Evolutionary conservation across 371 early-diverging fungal genomes (phyloP).

Genomic region (Syncephalis fuscata): DNA sequence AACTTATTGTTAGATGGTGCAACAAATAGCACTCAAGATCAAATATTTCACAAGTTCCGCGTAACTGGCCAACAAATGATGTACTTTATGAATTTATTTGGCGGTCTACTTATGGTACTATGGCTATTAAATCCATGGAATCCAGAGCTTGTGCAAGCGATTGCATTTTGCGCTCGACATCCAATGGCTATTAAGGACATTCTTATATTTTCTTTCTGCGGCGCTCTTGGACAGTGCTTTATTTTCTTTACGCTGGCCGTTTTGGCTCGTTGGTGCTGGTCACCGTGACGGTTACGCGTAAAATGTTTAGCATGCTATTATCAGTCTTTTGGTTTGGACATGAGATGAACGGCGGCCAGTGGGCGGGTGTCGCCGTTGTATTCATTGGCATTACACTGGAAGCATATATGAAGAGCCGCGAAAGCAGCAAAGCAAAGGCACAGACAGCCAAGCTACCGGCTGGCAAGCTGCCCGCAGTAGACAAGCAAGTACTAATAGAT

Average conservation of each 20-base stretch:
- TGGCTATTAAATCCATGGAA: slow-evolving; percentile 60
- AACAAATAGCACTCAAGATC: slow-evolving; percentile 96
- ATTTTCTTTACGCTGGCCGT: slow-evolving; percentile 88
- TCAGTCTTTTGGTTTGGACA: slow-evolving; percentile 83
- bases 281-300: slow-evolving; percentile 91
- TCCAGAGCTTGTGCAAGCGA: slow-evolving; percentile 59
- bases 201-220: slow-evolving; percentile 71
- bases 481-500: too few relatives aligned
- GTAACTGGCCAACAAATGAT: slow-evolving; percentile 89
- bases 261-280: slow-evolving; percentile 86
- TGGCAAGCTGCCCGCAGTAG: too few relatives aligned
- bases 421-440: neutral
- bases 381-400: slow-evolving; percentile 73
- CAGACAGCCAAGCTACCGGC: too few relatives aligned
- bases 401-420: slow-evolving; percentile 32
- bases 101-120: slow-evolving; percentile 40
- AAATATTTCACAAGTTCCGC: slow-evolving; percentile 62
- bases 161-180: slow-evolving; percentile 53
- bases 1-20: slow-evolving; percentile 88
- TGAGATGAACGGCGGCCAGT: slow-evolving; percentile 57
- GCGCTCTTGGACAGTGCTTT: slow-evolving; percentile 94
- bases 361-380: slow-evolving; percentile 72
- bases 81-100: slow-evolving; percentile 88
- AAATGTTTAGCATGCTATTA: slow-evolving; percentile 88
- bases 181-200: slow-evolving; percentile 74